Evolutionary conservation across 805 yeast genomes (phyloP).

Genomic region (Candida anglica): DNA sequence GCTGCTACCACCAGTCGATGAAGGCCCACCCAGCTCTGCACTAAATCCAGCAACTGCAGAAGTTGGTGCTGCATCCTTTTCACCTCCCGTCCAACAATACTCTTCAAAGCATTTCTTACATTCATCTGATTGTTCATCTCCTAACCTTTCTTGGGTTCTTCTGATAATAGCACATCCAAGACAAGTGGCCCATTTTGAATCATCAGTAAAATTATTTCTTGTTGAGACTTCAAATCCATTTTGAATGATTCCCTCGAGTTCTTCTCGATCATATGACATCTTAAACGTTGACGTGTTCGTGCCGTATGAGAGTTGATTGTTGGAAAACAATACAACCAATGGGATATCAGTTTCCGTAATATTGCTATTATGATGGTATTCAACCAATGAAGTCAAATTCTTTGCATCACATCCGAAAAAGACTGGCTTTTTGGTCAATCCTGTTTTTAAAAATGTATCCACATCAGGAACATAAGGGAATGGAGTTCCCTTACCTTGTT

Average conservation of each 20-base stretch:
- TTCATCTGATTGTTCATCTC: slow-evolving; percentile 57
- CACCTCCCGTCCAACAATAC: slow-evolving; percentile 74
- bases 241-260: slow-evolving; percentile 54
- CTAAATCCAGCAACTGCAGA: too few species aligned
- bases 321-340: slow-evolving; percentile 72
- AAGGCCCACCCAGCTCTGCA: too few species aligned
- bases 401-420: slow-evolving; percentile 80
- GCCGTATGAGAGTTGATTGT: slow-evolving; percentile 58
- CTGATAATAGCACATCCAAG: slow-evolving; percentile 80
- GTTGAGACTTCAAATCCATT: slow-evolving; percentile 76
- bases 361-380: slow-evolving; percentile 6
- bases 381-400: slow-evolving; percentile 51
- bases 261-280: slow-evolving; percentile 55
- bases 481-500: slow-evolving; percentile 52
- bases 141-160: slow-evolving; percentile 69
- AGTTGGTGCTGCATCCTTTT: slow-evolving; percentile 3
- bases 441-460: slow-evolving; percentile 52
- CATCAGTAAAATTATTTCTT: slow-evolving; percentile 63
- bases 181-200: slow-evolving; percentile 67
- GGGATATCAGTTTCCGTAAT: slow-evolving; percentile 52
- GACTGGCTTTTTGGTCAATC: slow-evolving; percentile 64
- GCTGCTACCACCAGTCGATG: too few species aligned
- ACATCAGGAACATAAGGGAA: slow-evolving; percentile 81
- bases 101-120: slow-evolving; percentile 66
- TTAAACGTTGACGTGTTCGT: slow-evolving; percentile 75